phyloP scores from a whole-genome alignment of 2,329 filamentous ascomycete genomes.

The Xylaria sp. region DNA sequence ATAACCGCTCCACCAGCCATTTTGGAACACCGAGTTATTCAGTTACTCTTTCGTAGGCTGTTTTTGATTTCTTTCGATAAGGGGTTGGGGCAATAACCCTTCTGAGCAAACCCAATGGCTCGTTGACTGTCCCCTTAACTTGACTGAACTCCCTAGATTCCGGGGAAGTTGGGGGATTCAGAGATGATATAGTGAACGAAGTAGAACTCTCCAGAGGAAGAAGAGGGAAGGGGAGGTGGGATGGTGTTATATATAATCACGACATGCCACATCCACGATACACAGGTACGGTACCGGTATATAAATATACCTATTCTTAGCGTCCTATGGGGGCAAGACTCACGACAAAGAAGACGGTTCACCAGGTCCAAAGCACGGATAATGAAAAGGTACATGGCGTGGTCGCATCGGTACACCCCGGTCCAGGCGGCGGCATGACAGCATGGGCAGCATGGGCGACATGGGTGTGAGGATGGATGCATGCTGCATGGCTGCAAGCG shows the following conservation, averaged over 20 bases:
- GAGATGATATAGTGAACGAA: conserved; percentile 20
- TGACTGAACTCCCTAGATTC: not conserved
- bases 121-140: conserved; percentile 15
- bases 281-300: not conserved
- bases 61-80: conserved; percentile 17
- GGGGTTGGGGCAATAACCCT: conserved; percentile 14
- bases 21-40: conserved; percentile 14
- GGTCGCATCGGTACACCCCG: conserved; percentile 19
- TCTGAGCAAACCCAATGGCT: conserved; percentile 19
- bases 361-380: conserved; percentile 10
- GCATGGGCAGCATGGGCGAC: conserved; percentile 5
- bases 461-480: not conserved
- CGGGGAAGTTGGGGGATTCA: conserved; percentile 14
- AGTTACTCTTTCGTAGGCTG: not conserved
- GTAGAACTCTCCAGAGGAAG: conserved; percentile 10
- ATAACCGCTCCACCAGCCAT: conserved; percentile 31
- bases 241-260: conserved; percentile 25
- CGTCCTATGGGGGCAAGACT: conserved; percentile 12
- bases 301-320: conserved; percentile 2
- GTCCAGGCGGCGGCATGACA: conserved; percentile 12
- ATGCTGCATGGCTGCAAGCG: conserved; percentile 4
- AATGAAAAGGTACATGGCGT: conserved; percentile 20
- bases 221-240: conserved; percentile 20
- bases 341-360: conserved; percentile 17
- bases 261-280: not conserved